phyloP scores from a whole-genome alignment of 2,329 filamentous ascomycete genomes.

The Bipolaris gigantea region DNA sequence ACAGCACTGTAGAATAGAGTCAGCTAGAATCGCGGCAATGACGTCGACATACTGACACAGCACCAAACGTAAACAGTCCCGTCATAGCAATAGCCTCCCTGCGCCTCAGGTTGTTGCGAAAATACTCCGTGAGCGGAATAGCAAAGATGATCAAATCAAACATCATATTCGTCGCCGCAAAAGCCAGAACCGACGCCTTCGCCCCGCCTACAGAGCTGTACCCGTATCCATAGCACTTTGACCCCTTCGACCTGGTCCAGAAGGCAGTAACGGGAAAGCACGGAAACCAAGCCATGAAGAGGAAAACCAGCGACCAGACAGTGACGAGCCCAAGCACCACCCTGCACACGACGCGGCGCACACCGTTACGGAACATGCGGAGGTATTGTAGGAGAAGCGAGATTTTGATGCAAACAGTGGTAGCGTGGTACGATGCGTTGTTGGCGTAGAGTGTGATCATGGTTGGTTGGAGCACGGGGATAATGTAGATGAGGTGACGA shows the following conservation, averaged over 20 bases:
- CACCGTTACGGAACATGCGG: conserved; percentile 31
- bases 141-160: conserved; percentile 36
- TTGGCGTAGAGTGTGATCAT: conserved; percentile 32
- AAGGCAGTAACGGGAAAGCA: conserved; percentile 31
- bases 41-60: conserved; percentile 18
- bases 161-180: conserved; percentile 36
- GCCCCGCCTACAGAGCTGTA: conserved; percentile 18
- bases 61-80: conserved; percentile 31
- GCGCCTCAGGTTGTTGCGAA: conserved; percentile 22
- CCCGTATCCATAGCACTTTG: conserved; percentile 34
- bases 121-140: conserved; percentile 33
- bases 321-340: conserved; percentile 20
- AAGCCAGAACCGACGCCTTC: conserved; percentile 22
- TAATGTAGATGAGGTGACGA: conserved; percentile 29
- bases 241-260: conserved; percentile 16
- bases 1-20: conserved; percentile 24
- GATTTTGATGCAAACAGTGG: conserved; percentile 38
- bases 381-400: conserved; percentile 42
- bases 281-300: conserved; percentile 37
- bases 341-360: conserved; percentile 19
- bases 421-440: conserved; percentile 33
- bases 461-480: conserved; percentile 12
- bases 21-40: neutral
- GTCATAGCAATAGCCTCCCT: conserved; percentile 34
- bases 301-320: conserved; percentile 34